Conservation (phyloP, 306 rosid species). For the Dryas octopetala region DNA sequence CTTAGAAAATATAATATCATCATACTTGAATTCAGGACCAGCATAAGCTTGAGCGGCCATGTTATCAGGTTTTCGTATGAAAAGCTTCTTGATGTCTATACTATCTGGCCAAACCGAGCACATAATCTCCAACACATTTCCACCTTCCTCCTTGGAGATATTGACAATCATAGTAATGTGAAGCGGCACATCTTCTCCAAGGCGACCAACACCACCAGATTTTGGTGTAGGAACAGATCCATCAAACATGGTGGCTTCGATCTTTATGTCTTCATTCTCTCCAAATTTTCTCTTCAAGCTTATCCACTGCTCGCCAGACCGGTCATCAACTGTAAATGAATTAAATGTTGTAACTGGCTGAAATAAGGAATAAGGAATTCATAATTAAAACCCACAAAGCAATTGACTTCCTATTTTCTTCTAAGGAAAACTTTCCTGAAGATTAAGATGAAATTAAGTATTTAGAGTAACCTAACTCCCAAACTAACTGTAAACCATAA, state of each 20-base stretch:
- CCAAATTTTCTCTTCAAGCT: constrained; percentile 53
- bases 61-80: constrained; percentile 30
- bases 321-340: constrained; percentile 59
- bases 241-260: constrained; percentile 81
- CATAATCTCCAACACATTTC: constrained; percentile 52
- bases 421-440: neutral
- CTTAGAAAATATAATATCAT: constrained; percentile 5
- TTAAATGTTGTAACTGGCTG: constrained; percentile 56
- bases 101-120: constrained; percentile 90
- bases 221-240: constrained; percentile 51
- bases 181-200: constrained; percentile 52
- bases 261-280: constrained; percentile 56
- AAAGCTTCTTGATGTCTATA: constrained; percentile 56
- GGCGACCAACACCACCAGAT: constrained; percentile 27
- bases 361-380: constrained; percentile 25
- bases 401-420: neutral
- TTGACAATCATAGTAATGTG: constrained; percentile 63
- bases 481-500: neutral
- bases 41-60: constrained; percentile 52
- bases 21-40: constrained; percentile 83
- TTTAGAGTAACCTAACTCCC: neutral
- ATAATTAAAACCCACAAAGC: neutral
- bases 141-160: constrained; percentile 57
- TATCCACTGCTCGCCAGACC: constrained; percentile 81
- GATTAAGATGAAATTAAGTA: neutral